Conservation (phyloP, 148 eudicot species). For the Selenicereus undatus region DNA sequence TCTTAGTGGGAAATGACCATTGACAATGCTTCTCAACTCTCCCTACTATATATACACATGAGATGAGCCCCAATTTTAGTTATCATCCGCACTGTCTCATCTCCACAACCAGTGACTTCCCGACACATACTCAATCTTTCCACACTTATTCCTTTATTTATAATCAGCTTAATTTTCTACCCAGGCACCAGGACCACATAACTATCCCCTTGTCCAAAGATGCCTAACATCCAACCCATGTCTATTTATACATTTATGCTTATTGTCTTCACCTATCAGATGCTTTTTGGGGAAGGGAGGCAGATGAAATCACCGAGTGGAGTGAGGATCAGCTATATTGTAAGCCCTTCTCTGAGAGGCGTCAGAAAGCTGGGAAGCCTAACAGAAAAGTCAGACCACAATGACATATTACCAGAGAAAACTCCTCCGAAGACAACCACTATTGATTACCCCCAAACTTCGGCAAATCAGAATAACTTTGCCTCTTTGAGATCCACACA, state of each 20-base stretch:
- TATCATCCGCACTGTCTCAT: conserved; percentile 12
- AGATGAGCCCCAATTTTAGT: conserved; percentile 19
- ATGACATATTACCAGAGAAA: conserved; percentile 5
- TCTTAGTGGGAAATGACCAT: conserved; percentile 9
- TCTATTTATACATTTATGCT: conserved; percentile 2
- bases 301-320: conserved; percentile 16
- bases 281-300: conserved; percentile 25
- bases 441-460: background rate
- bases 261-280: conserved; percentile 20
- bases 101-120: background rate
- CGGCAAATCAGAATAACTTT: background rate
- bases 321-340: conserved; percentile 2
- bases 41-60: conserved; percentile 19
- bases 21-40: background rate
- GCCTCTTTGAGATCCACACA: conserved; percentile 10
- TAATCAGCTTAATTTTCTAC: background rate
- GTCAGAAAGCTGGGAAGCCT: conserved; percentile 14
- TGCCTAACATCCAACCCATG: conserved; percentile 19
- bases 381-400: conserved; percentile 11
- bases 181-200: background rate
- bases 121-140: background rate
- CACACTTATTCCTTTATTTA: background rate
- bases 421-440: conserved; percentile 1
- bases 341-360: conserved; percentile 5
- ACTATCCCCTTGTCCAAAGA: background rate